These are phyloP conservation scores for Hanseniaspora meyeri DNA, from an alignment of 805 yeast genomes.

Conservation along the genomic window DNA sequence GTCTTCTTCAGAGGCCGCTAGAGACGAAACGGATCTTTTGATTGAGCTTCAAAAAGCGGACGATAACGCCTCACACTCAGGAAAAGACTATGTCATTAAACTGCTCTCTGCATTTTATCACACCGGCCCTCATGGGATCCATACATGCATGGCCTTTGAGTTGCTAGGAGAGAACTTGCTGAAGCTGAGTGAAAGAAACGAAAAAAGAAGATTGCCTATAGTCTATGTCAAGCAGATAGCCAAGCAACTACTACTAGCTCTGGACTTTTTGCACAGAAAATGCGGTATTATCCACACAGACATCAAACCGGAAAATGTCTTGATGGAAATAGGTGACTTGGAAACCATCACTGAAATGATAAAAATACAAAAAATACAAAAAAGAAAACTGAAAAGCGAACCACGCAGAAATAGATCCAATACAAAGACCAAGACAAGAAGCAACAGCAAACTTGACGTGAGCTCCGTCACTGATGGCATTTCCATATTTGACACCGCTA, in stretches of 20 bases:
- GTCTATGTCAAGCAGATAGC: slow-evolving; percentile 70
- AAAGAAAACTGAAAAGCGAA: slow-evolving; percentile 32
- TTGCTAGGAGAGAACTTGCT: slow-evolving; percentile 88
- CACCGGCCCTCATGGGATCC: slow-evolving; percentile 81
- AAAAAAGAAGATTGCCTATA: slow-evolving; percentile 68
- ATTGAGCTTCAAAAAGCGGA: slow-evolving; percentile 47
- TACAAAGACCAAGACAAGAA: not conserved
- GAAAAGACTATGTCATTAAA: slow-evolving; percentile 54
- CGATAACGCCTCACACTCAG: slow-evolving; percentile 5
- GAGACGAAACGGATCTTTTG: slow-evolving; percentile 79
- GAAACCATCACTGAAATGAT: slow-evolving; percentile 62
- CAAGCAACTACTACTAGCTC: slow-evolving; percentile 58
- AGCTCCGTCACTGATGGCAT: not conserved
- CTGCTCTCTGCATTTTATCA: slow-evolving; percentile 77
- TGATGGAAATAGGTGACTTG: slow-evolving; percentile 73
- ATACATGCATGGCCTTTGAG: slow-evolving; percentile 94
- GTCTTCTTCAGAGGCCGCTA: slow-evolving; percentile 85
- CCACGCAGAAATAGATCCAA: slow-evolving; percentile 17
- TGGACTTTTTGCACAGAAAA: slow-evolving; percentile 45
- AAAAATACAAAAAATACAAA: slow-evolving; percentile 45
- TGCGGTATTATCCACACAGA: slow-evolving; percentile 66
- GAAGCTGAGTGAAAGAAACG: slow-evolving; percentile 66
- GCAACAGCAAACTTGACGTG: not conserved
- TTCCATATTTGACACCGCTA: not conserved
- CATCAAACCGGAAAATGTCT: slow-evolving; percentile 65